Conservation (phyloP, 306 rosid species). For the Geum urbanum region DNA sequence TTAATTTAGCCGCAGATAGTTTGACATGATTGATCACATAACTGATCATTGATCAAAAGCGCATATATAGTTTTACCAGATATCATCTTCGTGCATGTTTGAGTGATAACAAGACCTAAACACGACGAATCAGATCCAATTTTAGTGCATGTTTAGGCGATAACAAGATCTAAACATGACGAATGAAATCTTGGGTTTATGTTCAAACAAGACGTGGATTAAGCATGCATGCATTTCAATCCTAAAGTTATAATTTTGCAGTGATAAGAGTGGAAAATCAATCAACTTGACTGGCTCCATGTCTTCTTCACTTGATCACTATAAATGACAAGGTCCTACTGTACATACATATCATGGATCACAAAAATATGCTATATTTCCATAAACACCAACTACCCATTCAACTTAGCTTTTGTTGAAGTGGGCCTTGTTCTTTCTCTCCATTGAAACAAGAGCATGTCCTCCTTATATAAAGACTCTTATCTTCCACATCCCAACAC, state of each 20-base stretch:
- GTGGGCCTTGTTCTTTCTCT: constrained; percentile 6
- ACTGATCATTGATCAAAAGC: too few species aligned
- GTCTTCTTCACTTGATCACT: background rate
- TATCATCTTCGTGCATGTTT: too few species aligned
- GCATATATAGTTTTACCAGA: too few species aligned
- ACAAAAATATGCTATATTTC: background rate
- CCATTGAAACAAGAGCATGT: background rate
- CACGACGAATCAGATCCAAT: too few species aligned
- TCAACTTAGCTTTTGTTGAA: background rate
- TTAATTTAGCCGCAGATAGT: background rate
- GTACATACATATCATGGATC: background rate
- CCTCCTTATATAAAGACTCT: constrained; percentile 6
- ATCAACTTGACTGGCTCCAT: background rate
- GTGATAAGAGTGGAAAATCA: background rate
- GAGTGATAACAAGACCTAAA: too few species aligned
- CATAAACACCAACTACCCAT: constrained; percentile 15
- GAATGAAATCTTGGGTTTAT: too few species aligned
- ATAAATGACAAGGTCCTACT: background rate
- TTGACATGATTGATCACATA: background rate
- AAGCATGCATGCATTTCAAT: too few species aligned
- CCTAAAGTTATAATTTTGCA: background rate
- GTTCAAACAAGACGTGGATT: too few species aligned
- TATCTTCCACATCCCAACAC: background rate
- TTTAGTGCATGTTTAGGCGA: too few species aligned
- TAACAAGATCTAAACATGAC: too few species aligned